These are phyloP conservation scores for Gymnopilus dilepis DNA, from an alignment of 768 basidiomycete species.

Conservation along the genomic window DNA sequence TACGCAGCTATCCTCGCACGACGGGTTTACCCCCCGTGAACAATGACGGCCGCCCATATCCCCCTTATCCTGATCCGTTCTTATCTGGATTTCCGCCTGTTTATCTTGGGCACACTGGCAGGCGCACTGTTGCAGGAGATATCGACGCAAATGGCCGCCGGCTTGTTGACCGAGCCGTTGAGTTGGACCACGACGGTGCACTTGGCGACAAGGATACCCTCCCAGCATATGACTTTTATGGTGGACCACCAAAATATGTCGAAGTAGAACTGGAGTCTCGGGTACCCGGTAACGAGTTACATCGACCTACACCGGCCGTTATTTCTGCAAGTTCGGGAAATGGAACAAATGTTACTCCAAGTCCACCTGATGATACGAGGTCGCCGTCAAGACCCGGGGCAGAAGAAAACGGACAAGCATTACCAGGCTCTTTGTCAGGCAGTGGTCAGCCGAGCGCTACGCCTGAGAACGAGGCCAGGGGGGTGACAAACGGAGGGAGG, in stretches of 20 bases:
- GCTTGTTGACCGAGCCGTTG: constrained; percentile 16
- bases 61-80: constrained; percentile 14
- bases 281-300: constrained; percentile 3
- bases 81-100: constrained; percentile 17
- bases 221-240: constrained; percentile 51
- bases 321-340: background rate
- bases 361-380: background rate
- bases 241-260: constrained; percentile 52
- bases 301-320: background rate
- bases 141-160: constrained; percentile 46
- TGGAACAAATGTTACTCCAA: background rate
- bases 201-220: constrained; percentile 49
- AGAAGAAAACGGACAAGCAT: background rate
- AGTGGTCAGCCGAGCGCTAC: background rate
- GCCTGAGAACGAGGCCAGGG: background rate
- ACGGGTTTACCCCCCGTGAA: constrained; percentile 13
- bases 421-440: background rate
- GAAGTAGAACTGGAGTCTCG: constrained; percentile 13
- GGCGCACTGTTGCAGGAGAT: constrained; percentile 39
- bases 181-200: constrained; percentile 35
- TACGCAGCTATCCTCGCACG: constrained; percentile 17
- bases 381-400: background rate
- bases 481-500: background rate
- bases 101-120: constrained; percentile 8
- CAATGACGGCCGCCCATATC: constrained; percentile 10